These are phyloP conservation scores for Boletus bicolor DNA, from an alignment of 768 basidiomycete genomes.

Conservation along the genomic window DNA sequence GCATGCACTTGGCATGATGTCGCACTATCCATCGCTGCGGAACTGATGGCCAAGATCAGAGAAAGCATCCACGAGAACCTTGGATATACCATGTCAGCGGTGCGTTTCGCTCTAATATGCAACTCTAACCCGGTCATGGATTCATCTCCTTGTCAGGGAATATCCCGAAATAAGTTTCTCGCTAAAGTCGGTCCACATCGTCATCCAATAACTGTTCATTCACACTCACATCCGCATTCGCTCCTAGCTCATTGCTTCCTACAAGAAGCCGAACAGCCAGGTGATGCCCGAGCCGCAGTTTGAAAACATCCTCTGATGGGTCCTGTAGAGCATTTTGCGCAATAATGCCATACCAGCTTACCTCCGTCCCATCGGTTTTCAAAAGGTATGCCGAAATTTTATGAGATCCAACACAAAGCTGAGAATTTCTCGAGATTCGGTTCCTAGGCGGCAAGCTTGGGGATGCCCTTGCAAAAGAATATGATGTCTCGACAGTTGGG, in stretches of 20 bases:
- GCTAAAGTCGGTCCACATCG: slow-evolving; percentile 64
- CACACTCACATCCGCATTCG: slow-evolving; percentile 6
- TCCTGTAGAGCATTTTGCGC: slow-evolving; percentile 72
- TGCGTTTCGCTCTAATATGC: slow-evolving; percentile 35
- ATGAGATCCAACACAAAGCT: neutral
- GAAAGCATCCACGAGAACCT: slow-evolving; percentile 63
- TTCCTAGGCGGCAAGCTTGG: slow-evolving; percentile 96
- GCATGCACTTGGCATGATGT: slow-evolving; percentile 85
- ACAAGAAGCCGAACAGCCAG: slow-evolving; percentile 87
- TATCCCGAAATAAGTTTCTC: slow-evolving; percentile 90
- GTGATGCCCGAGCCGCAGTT: slow-evolving; percentile 35
- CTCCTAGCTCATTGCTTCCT: slow-evolving; percentile 77
- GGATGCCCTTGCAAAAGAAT: slow-evolving; percentile 79
- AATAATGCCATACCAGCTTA: slow-evolving; percentile 83
- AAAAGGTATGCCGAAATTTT: slow-evolving; percentile 51
- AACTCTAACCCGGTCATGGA: neutral
- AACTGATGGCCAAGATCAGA: slow-evolving; percentile 76
- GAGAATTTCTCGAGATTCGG: slow-evolving; percentile 60
- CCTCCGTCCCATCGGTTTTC: slow-evolving; percentile 80
- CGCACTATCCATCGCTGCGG: slow-evolving; percentile 83
- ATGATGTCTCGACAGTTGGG: slow-evolving; percentile 83
- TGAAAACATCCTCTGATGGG: neutral
- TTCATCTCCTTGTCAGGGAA: slow-evolving; percentile 50
- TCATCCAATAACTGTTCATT: neutral
- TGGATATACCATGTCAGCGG: slow-evolving; percentile 93